These are phyloP conservation scores for Penicillium lividum DNA, from an alignment of 495 filamentous ascomycete genomes.

Conservation along the genomic window DNA sequence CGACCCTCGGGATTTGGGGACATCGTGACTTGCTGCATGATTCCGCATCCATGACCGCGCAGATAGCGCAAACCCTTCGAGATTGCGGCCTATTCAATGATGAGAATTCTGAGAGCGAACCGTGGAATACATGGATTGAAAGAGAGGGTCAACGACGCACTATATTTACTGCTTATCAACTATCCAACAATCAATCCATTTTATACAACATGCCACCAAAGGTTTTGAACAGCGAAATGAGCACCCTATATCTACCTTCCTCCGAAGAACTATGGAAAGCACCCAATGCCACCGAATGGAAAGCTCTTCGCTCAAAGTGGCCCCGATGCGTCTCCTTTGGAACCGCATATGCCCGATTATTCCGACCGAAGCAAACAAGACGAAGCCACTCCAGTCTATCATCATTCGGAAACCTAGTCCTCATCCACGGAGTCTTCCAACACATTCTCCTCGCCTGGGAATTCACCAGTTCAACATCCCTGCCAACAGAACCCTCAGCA, in stretches of 20 bases:
- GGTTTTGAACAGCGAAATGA: slow-evolving; percentile 18
- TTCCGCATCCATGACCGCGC: not conserved
- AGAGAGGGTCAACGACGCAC: slow-evolving; percentile 11
- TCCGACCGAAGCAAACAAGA: not conserved
- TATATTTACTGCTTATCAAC: slow-evolving; percentile 16
- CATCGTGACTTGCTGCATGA: slow-evolving; percentile 3
- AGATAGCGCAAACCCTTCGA: slow-evolving; percentile 1
- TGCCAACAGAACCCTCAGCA: slow-evolving; percentile 16
- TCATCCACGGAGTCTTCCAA: slow-evolving; percentile 38
- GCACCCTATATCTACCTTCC: slow-evolving; percentile 18
- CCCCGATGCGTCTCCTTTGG: slow-evolving; percentile 9
- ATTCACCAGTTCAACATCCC: slow-evolving; percentile 32
- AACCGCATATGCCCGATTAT: slow-evolving; percentile 5
- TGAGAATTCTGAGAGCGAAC: not conserved
- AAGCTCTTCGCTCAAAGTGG: slow-evolving; percentile 4
- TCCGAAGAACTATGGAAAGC: slow-evolving; percentile 15
- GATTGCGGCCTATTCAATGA: slow-evolving; percentile 1
- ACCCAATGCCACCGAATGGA: slow-evolving; percentile 12
- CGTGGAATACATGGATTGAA: slow-evolving; percentile 7
- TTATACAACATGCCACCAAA: slow-evolving; percentile 19
- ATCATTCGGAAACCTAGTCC: slow-evolving; percentile 31
- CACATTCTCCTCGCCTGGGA: slow-evolving; percentile 35
- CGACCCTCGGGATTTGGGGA: slow-evolving; percentile 7
- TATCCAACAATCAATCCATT: slow-evolving; percentile 20
- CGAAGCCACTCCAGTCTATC: slow-evolving; percentile 17